Conservation (phyloP, 768 basidiomycete genomes). For the Amanita inopinata region DNA sequence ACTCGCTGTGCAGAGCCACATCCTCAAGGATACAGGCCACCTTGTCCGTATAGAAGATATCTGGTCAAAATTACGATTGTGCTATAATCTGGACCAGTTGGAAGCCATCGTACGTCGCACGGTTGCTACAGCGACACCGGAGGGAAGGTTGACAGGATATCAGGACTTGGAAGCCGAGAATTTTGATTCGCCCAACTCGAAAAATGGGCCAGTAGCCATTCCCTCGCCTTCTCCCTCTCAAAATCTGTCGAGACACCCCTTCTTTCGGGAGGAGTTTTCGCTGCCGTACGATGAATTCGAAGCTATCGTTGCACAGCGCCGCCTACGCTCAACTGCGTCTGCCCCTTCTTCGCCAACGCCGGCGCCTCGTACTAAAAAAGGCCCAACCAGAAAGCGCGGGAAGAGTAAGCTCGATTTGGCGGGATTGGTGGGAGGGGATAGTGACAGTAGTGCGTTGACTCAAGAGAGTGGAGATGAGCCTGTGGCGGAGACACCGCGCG, state of each 20-base stretch:
- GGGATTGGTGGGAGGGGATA: slow-evolving; percentile 72
- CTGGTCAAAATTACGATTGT: slow-evolving; percentile 64
- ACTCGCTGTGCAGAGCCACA: slow-evolving; percentile 62
- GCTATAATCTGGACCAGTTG: slow-evolving; percentile 68
- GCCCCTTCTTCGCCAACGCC: slow-evolving; percentile 49
- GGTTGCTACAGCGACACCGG: neutral
- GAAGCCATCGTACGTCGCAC: slow-evolving; percentile 52
- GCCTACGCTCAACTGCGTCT: slow-evolving; percentile 56
- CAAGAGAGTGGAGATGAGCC: slow-evolving; percentile 77
- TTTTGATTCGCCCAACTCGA: slow-evolving; percentile 33
- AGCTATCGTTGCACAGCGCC: slow-evolving; percentile 47
- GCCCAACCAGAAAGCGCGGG: slow-evolving; percentile 26
- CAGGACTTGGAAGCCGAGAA: slow-evolving; percentile 36
- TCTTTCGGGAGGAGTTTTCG: slow-evolving; percentile 62
- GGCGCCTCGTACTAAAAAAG: slow-evolving; percentile 17
- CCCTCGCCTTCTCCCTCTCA: slow-evolving; percentile 62
- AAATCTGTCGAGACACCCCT: slow-evolving; percentile 60
- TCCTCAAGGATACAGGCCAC: slow-evolving; percentile 61
- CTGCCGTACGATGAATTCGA: slow-evolving; percentile 60
- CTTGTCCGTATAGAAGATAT: slow-evolving; percentile 51
- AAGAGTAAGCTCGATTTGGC: slow-evolving; percentile 55
- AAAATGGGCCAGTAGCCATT: slow-evolving; percentile 38
- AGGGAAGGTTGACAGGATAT: slow-evolving; percentile 5
- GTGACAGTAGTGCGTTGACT: slow-evolving; percentile 77
- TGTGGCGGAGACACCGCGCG: slow-evolving; percentile 46